Conservation (phyloP, 495 filamentous ascomycete genomes). For the Neurospora sp. region DNA sequence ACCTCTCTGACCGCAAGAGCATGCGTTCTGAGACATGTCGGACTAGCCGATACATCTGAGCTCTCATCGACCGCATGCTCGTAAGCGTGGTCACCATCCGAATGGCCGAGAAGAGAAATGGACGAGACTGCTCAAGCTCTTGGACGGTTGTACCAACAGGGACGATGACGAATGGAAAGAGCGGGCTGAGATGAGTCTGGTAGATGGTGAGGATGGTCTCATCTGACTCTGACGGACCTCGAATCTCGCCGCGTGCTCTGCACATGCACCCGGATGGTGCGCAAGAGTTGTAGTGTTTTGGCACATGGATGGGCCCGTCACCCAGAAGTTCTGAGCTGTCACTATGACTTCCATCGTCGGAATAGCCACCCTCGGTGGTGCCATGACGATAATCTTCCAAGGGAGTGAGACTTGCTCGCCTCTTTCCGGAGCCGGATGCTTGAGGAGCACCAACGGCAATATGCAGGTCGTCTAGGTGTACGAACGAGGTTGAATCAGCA, state of each 20-base stretch:
- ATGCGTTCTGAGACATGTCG: conserved; percentile 31
- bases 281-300: conserved; percentile 12
- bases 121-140: conserved; percentile 13
- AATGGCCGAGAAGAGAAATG: conserved; percentile 27
- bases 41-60: conserved; percentile 28
- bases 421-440: not conserved
- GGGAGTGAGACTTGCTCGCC: not conserved
- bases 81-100: conserved; percentile 29
- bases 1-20: conserved; percentile 35
- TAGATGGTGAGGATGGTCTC: conserved; percentile 27
- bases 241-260: conserved; percentile 10
- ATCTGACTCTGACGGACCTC: conserved; percentile 16
- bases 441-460: not conserved
- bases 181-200: conserved; percentile 20
- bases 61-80: conserved; percentile 27
- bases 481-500: not conserved
- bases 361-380: not conserved
- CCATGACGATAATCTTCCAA: not conserved
- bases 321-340: not conserved
- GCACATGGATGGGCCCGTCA: conserved; percentile 2
- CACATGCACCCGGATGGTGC: conserved; percentile 18
- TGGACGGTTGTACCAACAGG: conserved; percentile 14
- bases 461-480: not conserved
- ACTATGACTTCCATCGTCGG: not conserved
- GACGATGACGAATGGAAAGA: conserved; percentile 30